Base-by-base conservation (phyloP, 169 alveolate species). In the Plasmodium gaboni region DNA sequence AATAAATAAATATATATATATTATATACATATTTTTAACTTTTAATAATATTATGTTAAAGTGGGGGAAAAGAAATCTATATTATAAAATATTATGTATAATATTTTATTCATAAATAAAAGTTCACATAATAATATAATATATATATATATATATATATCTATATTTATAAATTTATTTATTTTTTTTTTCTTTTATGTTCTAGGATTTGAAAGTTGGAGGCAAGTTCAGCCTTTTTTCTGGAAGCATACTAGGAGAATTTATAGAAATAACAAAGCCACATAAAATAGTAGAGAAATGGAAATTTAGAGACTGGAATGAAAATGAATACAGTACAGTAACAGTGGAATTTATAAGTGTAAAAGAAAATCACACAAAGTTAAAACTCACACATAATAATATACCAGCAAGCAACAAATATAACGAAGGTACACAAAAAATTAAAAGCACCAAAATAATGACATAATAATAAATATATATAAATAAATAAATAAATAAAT, bases 191-290 rank as follows among this genome's bases (percentile, higher is more conserved):
- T n/a, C 22, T 15, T 55, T 1, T 32, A 32, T 32, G 44, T 6
- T n/a, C 10, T 32, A 80, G 90, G 92, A 86, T 8, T 53, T 60
- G 44, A 86, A 57, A n/a, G 92, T 86, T 32, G 92, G 92, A 48
- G 92, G 92, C 5, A 70, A 57, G 22, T 73, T 86, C 50, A 55
- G 74, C 32, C 28, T 86, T 3, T 86, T 73, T 44, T 51, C 64
- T 1, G 80, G 80, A 44, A 86, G 88, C 48, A 68, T 86, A 28
- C 19, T 28, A 48, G 92, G 92, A 2, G 80, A 86, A 42, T 86
- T 55, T 48, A 28, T 69, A 0, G 50, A 70, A 15, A 86, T 86
- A 51, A 70, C 57, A 3, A 73, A 86, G 17, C 71, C 78, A 5
- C n/a, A 86, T 2, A 64, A 73, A 55, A 24, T 86, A 17, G 28